Evolutionary conservation across 129 eudicot species (phyloP).

Genomic region (Flaveria robusta): DNA sequence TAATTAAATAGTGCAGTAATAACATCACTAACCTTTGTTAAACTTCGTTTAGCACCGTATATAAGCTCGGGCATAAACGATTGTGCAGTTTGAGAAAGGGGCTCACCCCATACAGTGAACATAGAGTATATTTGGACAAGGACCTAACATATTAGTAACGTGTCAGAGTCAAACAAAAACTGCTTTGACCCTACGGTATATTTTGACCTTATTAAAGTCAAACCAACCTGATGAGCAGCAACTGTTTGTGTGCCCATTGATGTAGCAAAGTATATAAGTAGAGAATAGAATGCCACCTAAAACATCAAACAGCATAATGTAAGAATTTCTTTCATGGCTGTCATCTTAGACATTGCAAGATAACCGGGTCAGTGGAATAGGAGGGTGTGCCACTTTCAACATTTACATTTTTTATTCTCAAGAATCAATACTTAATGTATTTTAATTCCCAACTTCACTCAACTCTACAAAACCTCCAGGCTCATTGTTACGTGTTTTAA

Average conservation of each 20-base stretch:
- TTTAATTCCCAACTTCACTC: background rate
- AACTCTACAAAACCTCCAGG: background rate
- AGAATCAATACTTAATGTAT: background rate
- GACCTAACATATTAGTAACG: conserved; percentile 51
- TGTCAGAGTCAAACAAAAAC: conserved; percentile 9
- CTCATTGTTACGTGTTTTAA: background rate
- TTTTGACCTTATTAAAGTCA: conserved; percentile 43
- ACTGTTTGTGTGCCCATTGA: conserved; percentile 78
- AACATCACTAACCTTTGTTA: conserved; percentile 58
- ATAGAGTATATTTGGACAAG: conserved; percentile 72
- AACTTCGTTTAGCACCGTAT: conserved; percentile 74
- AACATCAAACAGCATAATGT: conserved; percentile 21
- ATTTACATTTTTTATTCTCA: too few relatives aligned
- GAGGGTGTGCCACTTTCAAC: too few relatives aligned
- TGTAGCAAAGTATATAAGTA: conserved; percentile 82
- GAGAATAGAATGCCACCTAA: conserved; percentile 86
- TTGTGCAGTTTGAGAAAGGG: conserved; percentile 95
- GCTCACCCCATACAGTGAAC: conserved; percentile 88
- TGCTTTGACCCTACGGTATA: background rate
- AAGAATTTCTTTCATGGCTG: conserved; percentile 16
- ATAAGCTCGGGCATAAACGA: conserved; percentile 96
- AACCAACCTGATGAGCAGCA: conserved; percentile 94
- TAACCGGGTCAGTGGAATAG: background rate
- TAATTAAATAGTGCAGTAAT: background rate
- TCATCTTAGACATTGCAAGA: background rate